Conservation (phyloP, 1,284 basidiomycete genomes). For the Vanrija humicola region DNA sequence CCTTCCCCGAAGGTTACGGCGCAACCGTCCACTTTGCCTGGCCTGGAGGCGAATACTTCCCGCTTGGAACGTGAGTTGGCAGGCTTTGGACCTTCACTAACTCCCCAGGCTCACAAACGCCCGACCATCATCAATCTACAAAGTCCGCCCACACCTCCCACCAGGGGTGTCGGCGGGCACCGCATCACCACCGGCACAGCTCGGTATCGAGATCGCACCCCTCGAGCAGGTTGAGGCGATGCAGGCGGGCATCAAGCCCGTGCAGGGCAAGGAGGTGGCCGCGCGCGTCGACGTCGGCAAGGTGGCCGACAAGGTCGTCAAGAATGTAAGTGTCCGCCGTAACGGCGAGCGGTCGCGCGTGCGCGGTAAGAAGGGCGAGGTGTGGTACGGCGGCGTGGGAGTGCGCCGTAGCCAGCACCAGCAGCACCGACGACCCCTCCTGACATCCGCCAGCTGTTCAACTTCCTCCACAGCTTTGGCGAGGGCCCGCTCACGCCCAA, state of each 20-base stretch:
- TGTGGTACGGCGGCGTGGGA: too few species aligned
- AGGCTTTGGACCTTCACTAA: neutral
- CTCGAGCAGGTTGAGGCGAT: constrained; percentile 44
- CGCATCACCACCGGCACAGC: constrained; percentile 50
- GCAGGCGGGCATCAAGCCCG: constrained; percentile 56
- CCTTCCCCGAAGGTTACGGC: constrained; percentile 84
- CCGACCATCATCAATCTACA: constrained; percentile 88
- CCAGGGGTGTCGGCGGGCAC: constrained; percentile 16
- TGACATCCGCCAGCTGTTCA: constrained; percentile 60
- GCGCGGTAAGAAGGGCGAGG: constrained; percentile 24
- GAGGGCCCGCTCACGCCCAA: constrained; percentile 56
- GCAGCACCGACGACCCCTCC: neutral
- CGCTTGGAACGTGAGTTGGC: constrained; percentile 75
- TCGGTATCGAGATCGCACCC: constrained; percentile 58
- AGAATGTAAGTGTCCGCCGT: constrained; percentile 44
- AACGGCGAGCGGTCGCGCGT: constrained; percentile 22
- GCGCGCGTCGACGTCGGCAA: constrained; percentile 36
- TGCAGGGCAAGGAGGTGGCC: constrained; percentile 29
- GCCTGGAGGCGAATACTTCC: constrained; percentile 81
- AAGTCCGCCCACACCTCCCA: constrained; percentile 61
- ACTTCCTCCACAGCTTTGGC: constrained; percentile 74
- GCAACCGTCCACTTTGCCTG: constrained; percentile 86
- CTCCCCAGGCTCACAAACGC: constrained; percentile 74
- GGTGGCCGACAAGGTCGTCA: constrained; percentile 48
- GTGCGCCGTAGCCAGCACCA: neutral